These are phyloP conservation scores for Esteya vermicola DNA, from an alignment of 2,329 filamentous ascomycete species.

Conservation along the genomic window DNA sequence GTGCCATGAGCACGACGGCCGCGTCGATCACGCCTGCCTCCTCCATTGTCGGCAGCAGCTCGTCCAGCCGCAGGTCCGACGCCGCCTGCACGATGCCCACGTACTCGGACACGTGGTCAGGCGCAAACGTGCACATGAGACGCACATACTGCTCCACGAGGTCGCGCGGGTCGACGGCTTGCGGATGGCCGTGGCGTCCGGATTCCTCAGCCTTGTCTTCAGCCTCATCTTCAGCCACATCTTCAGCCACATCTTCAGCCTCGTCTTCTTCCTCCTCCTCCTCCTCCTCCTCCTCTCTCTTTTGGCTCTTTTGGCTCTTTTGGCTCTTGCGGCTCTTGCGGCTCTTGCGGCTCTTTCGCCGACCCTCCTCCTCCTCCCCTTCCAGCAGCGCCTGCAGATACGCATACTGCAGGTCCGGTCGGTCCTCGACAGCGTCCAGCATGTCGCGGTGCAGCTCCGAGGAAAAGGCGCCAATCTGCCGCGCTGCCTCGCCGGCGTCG, in stretches of 20 bases:
- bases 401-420: slow-evolving; percentile 53
- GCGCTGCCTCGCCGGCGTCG: slow-evolving; percentile 50
- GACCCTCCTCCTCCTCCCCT: background rate
- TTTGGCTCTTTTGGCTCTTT: too few relatives aligned
- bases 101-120: slow-evolving; percentile 72
- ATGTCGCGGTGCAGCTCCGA: slow-evolving; percentile 53
- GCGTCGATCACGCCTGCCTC: slow-evolving; percentile 82
- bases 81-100: slow-evolving; percentile 56
- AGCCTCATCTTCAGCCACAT: too few relatives aligned
- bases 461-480: slow-evolving; percentile 46
- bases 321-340: too few relatives aligned
- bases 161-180: slow-evolving; percentile 26
- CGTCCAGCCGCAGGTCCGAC: slow-evolving; percentile 64
- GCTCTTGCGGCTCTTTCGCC: too few relatives aligned
- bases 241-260: too few relatives aligned
- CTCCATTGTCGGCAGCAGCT: slow-evolving; percentile 77
- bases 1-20: slow-evolving; percentile 77
- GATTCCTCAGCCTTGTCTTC: too few relatives aligned
- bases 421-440: slow-evolving; percentile 45
- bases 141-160: slow-evolving; percentile 77
- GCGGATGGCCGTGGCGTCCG: slow-evolving; percentile 21
- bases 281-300: too few relatives aligned
- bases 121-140: slow-evolving; percentile 79
- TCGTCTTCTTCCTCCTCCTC: too few relatives aligned
- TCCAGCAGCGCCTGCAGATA: slow-evolving; percentile 70